Conservation (phyloP, 768 basidiomycete genomes). For the Auricularia sp. region DNA sequence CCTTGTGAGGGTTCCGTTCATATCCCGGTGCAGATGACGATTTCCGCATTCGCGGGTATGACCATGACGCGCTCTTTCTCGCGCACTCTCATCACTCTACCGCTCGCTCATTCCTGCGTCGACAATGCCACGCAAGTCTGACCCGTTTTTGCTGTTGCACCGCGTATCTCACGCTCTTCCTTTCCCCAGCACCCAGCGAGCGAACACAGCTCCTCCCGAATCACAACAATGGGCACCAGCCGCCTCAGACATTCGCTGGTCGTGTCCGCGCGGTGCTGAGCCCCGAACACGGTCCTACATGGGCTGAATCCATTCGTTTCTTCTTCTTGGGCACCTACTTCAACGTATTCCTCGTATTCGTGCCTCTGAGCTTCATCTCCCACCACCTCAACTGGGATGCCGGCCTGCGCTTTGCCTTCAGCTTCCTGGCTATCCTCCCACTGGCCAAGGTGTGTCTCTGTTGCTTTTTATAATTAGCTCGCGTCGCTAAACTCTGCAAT, state of each 20-base stretch:
- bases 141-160: neutral
- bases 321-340: slow-evolving; percentile 58
- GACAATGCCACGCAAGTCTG: neutral
- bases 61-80: slow-evolving; percentile 4
- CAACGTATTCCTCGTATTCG: slow-evolving; percentile 69
- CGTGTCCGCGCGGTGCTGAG: slow-evolving; percentile 21
- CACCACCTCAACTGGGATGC: slow-evolving; percentile 68
- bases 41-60: neutral
- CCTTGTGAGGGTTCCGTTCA: neutral
- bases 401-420: slow-evolving; percentile 59
- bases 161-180: neutral
- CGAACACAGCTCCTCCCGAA: slow-evolving; percentile 39
- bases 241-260: slow-evolving; percentile 19
- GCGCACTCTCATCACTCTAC: slow-evolving; percentile 1
- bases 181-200: slow-evolving; percentile 24
- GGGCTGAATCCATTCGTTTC: slow-evolving; percentile 43
- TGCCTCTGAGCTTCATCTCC: slow-evolving; percentile 60
- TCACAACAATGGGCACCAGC: slow-evolving; percentile 17
- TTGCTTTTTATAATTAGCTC: neutral
- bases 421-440: slow-evolving; percentile 77
- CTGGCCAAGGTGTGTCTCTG: slow-evolving; percentile 58
- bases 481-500: neutral
- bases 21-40: neutral
- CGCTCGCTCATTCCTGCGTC: slow-evolving; percentile 4
- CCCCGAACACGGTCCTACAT: slow-evolving; percentile 53